Evolutionary conservation across 768 basidiomycete genomes (phyloP), one percentile per base, ranked within the genome.

Genomic region (Boletus eberwhitei): DNA sequence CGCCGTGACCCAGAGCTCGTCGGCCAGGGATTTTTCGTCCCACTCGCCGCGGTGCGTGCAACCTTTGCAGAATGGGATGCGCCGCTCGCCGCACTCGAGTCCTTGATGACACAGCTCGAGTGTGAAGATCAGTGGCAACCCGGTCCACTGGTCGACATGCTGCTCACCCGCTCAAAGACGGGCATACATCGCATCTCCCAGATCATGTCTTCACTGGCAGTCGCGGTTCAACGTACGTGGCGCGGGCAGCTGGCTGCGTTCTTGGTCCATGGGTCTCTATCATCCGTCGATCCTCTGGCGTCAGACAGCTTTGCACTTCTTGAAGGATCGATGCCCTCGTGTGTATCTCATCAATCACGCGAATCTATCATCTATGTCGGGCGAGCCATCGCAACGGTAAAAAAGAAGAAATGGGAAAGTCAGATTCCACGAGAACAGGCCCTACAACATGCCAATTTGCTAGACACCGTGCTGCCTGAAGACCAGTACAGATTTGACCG

Each of bases 331-430:
- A 79, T 92, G 53, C 93, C 93, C 2, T 81, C 84, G 1, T 90
- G 90, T 60, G 77, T 95, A 36, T 86, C 89, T 5, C 60, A 74
- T 3, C 83, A 86, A 52, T 82, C 90, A 3, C 80, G 80, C 55
- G 89, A 91, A 47, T 93, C 91, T 4, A 92, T 97, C 56, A 72
- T 82, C 2, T 95, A 96, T 67, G 82, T 95, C 42, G 93, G 93
- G 0, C 83, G 91, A 21, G 93, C 93, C 14, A 84, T 95, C 37
- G 87, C 86, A 3, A 93, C 88, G 2, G 83, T 95, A 38, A 88
- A 87, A 66, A 78, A 82, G 43, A 90, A 87, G 13, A 86, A 83
- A 67, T 87, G 87, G 85, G 83, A 87, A 64, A 84, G 80, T 59
- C 86, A 90, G 61, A 79, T 93, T 34, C 92, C 93, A 2, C 77